Evolutionary conservation across 352 stramenopile genomes (phyloP), one percentile per base, ranked within the genome.

Genomic region (Pythium aristosporum): DNA sequence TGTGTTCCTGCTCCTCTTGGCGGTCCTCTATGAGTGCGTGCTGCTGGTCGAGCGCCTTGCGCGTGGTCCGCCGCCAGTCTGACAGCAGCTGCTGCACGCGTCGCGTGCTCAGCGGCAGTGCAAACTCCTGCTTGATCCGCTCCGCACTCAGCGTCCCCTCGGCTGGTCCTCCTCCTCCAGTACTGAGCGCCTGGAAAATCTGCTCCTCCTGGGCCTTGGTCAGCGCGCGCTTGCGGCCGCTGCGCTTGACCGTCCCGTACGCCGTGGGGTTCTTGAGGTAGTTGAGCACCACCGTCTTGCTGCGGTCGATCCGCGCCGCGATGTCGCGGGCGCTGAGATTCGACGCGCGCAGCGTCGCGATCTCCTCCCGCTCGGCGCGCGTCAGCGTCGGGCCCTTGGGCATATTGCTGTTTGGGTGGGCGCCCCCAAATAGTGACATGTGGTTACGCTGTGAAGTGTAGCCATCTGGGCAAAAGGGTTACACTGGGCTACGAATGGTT

Each of bases 241-340:
- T 81, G 70, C 76, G 76, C 68, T 85, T 85, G 65, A 72, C 72
- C 36, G 70, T 68, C 13, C 64, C 76, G 68, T 85, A 85, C 65
- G 71, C 70, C 47, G 72, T 44, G 9, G 76, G 76, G 20, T 69
- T 75, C 30, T 75, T 73, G 50, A 85, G 70, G 58, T 70, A 85
- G 63, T 82, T 85, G 65, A 85, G 76, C 68, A 85, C 76, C 36
- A 85, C 76, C 20, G 76, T 82, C 72, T 85, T 85, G 64, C 74
- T 82, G 53, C 76, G 76, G 36, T 69, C 43, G 15, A 85, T 66
- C 61, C 71, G 68, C 62, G 77, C 74, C 20, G 65, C 76, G 68
- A 85, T 85, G 63, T 82, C 74, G n/a, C 76, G 72, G 10, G 67
- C 74, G 57, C 76, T 85, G 16, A 71, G 62, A 61, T 70, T 74